Conservation (phyloP, 371 early-diverging fungal species). For the Syncephalastrum sp. region DNA sequence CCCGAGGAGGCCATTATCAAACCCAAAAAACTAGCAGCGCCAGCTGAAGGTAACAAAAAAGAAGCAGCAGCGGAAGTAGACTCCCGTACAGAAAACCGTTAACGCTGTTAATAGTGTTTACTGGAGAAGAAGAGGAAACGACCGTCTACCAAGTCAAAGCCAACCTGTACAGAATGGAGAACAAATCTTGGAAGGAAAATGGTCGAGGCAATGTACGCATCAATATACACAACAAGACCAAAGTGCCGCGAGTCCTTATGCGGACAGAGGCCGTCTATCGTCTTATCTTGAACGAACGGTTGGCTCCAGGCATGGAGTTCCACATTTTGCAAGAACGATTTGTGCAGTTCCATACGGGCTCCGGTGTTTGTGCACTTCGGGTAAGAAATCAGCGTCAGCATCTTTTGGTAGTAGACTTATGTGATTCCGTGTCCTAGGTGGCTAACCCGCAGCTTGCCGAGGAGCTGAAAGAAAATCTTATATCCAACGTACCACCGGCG, state of each 20-base stretch:
- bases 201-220: conserved; percentile 48
- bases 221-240: conserved; percentile 26
- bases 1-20: not conserved
- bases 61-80: too few relatives aligned
- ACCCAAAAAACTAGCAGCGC: not conserved
- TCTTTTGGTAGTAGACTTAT: too few relatives aligned
- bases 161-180: conserved; percentile 45
- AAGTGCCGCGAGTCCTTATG: conserved; percentile 55
- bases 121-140: conserved; percentile 53
- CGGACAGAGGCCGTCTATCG: conserved; percentile 60
- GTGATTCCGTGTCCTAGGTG: too few relatives aligned
- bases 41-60: not conserved
- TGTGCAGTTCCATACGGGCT: conserved; percentile 38
- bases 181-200: conserved; percentile 43
- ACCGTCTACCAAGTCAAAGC: conserved; percentile 47
- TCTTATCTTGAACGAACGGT: conserved; percentile 54
- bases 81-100: not conserved
- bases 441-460: too few relatives aligned
- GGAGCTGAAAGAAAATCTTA: too few relatives aligned
- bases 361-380: too few relatives aligned
- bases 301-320: conserved; percentile 57
- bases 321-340: conserved; percentile 56
- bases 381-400: too few relatives aligned
- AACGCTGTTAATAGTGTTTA: conserved; percentile 20
- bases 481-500: too few relatives aligned